These are phyloP conservation scores for Candida tallmaniae DNA, from an alignment of 805 yeast genomes.

Conservation along the genomic window DNA sequence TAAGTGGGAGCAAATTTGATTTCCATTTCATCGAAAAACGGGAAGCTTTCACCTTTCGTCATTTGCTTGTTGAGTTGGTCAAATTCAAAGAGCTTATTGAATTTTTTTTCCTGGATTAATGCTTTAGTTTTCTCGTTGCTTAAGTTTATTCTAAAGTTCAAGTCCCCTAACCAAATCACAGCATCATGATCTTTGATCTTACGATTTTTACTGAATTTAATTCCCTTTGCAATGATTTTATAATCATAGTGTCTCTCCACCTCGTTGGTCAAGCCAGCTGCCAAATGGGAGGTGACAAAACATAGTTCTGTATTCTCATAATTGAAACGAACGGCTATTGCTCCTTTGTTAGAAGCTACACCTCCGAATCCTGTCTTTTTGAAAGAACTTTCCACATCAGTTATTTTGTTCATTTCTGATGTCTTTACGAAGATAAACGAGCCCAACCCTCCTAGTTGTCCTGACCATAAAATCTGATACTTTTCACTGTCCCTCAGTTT, in stretches of 20 bases:
- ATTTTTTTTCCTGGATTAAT: conserved; percentile 44
- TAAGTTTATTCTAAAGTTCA: conserved; percentile 77
- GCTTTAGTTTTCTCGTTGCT: conserved; percentile 65
- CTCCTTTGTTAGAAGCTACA: conserved; percentile 79
- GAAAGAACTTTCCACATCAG: conserved; percentile 62
- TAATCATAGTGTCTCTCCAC: conserved; percentile 86
- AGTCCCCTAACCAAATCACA: conserved; percentile 89
- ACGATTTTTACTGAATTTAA: conserved; percentile 54
- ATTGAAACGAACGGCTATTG: conserved; percentile 63
- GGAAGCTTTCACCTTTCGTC: conserved; percentile 68
- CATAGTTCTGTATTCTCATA: conserved; percentile 69
- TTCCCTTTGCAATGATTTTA: conserved; percentile 67
- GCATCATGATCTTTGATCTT: conserved; percentile 69
- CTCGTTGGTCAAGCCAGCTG: conserved; percentile 82
- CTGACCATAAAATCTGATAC: conserved; percentile 60
- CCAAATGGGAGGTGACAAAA: conserved; percentile 81
- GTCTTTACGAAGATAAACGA: conserved; percentile 63
- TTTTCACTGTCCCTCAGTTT: conserved; percentile 28
- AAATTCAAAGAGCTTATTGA: conserved; percentile 49
- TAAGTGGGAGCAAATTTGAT: conserved; percentile 88
- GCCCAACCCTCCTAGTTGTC: conserved; percentile 83
- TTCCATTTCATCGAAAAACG: conserved; percentile 76
- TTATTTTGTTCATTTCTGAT: conserved; percentile 46
- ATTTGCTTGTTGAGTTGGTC: conserved; percentile 83
- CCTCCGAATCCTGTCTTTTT: conserved; percentile 96